A percentile compares a stretch with the other conserved stretches of the same genome.
Evolutionary conservation across 2,329 filamentous ascomycete genomes (phyloP).

Genomic region (Trichophyton equinum): DNA sequence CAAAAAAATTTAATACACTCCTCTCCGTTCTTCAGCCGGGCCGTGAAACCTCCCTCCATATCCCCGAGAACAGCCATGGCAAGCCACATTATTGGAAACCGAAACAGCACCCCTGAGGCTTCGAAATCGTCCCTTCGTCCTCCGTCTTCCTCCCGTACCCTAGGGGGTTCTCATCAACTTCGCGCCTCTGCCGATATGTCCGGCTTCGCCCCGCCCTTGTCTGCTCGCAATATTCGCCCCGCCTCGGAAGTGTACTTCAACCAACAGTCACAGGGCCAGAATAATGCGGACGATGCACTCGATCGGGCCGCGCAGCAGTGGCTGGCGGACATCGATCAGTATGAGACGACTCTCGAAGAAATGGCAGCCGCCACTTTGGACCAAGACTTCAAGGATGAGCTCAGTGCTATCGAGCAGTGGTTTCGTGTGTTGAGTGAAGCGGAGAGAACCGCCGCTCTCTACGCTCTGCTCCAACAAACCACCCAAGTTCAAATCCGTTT

Average conservation of each 20-base stretch:
- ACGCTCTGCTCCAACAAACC: constrained; percentile 92
- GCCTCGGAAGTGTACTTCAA: constrained; percentile 89
- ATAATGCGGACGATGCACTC: constrained; percentile 65
- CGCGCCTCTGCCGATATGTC: constrained; percentile 95
- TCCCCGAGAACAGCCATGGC: constrained; percentile 35
- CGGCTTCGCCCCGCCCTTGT: constrained; percentile 57
- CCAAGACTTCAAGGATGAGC: constrained; percentile 98
- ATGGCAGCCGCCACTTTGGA: constrained; percentile 98
- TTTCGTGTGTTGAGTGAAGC: constrained; percentile 95
- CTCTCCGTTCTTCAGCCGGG: background rate
- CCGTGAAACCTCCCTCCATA: background rate
- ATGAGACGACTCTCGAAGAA: constrained; percentile 95
- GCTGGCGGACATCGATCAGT: constrained; percentile 98
- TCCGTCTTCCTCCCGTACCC: constrained; percentile 66
- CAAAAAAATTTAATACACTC: constrained; percentile 15
- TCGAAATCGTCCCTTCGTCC: constrained; percentile 70
- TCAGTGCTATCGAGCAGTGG: constrained; percentile 99
- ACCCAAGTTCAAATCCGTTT: constrained; percentile 98
- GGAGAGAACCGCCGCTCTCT: constrained; percentile 86
- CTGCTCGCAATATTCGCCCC: constrained; percentile 71
- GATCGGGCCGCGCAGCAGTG: constrained; percentile 95
- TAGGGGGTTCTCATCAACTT: constrained; percentile 71
- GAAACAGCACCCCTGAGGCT: constrained; percentile 93
- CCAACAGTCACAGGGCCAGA: constrained; percentile 56
- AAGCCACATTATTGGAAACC: constrained; percentile 62